Percentiles rank a stretch among this genome's conserved stretches.
Conservation (phyloP, 768 basidiomycete species). For the Psilocybe cyanescens region DNA sequence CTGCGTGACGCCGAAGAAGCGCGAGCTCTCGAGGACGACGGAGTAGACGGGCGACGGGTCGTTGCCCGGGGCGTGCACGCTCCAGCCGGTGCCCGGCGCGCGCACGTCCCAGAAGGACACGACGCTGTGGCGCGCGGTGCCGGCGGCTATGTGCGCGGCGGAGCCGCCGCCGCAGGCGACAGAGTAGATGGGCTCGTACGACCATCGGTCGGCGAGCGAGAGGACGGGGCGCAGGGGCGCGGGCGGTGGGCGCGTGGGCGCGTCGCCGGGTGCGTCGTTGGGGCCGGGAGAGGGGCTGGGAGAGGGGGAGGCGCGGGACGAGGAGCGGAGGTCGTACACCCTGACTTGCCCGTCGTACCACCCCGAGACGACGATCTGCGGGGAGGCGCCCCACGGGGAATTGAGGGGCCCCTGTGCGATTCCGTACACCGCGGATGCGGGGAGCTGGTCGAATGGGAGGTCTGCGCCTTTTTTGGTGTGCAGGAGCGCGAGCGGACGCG, state of each 20-base stretch:
- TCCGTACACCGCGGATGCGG: slow-evolving; percentile 70
- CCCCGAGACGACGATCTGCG: slow-evolving; percentile 74
- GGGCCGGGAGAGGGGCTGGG: background rate
- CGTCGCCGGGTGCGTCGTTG: background rate
- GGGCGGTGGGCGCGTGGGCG: slow-evolving; percentile 14
- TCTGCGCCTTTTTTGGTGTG: slow-evolving; percentile 34
- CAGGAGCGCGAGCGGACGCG: slow-evolving; percentile 52
- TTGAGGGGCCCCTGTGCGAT: slow-evolving; percentile 62
- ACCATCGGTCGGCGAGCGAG: slow-evolving; percentile 68
- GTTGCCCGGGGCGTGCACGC: slow-evolving; percentile 79
- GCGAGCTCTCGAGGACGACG: slow-evolving; percentile 73
- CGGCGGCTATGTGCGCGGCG: slow-evolving; percentile 70
- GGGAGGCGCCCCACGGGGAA: slow-evolving; percentile 71
- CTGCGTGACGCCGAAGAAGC: slow-evolving; percentile 80
- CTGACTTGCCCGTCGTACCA: slow-evolving; percentile 83
- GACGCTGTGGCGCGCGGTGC: slow-evolving; percentile 75
- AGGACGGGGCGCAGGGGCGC: slow-evolving; percentile 60
- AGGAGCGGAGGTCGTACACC: slow-evolving; percentile 75
- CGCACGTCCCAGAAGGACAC: slow-evolving; percentile 86
- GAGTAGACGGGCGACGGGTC: slow-evolving; percentile 81
- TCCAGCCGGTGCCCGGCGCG: slow-evolving; percentile 65
- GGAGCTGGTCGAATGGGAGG: slow-evolving; percentile 21
- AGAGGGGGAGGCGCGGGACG: slow-evolving; percentile 22
- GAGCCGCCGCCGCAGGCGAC: slow-evolving; percentile 77
- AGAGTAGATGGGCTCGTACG: slow-evolving; percentile 73